Evolutionary conservation across 2,329 filamentous ascomycete genomes (phyloP).

Genomic region (Pseudocercospora musae): DNA sequence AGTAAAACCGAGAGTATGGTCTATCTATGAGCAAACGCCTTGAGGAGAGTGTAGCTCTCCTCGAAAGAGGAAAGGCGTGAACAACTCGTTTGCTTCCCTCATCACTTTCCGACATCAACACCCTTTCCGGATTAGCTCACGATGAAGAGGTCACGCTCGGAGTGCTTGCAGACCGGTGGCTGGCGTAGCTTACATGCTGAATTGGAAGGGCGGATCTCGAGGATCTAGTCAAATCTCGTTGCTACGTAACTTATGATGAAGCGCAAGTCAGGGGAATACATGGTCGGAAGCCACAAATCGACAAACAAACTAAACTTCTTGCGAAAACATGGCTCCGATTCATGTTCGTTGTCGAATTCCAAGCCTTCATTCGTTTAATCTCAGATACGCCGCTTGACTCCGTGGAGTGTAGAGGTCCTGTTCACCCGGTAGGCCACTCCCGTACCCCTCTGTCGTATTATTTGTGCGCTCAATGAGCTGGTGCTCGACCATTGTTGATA

Average conservation of each 20-base stretch:
- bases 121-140: background rate
- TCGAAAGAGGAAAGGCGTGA: too few species aligned
- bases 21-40: too few species aligned
- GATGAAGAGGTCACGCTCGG: background rate
- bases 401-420: background rate
- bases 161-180: background rate
- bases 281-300: background rate
- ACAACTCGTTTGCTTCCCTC: too few species aligned
- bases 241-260: background rate
- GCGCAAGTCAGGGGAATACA: background rate
- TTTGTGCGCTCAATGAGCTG: background rate
- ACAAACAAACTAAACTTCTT: background rate
- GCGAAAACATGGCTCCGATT: background rate
- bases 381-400: background rate
- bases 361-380: background rate
- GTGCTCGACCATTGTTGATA: constrained; percentile 20
- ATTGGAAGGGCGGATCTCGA: background rate
- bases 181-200: background rate
- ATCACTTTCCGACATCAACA: too few species aligned
- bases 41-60: too few species aligned
- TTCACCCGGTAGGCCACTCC: constrained; percentile 1
- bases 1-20: too few species aligned
- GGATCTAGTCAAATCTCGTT: background rate
- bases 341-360: background rate
- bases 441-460: background rate